Base-by-base conservation (phyloP, 2,329 filamentous ascomycete genomes). In the Myriosclerotinia duriaeana region DNA sequence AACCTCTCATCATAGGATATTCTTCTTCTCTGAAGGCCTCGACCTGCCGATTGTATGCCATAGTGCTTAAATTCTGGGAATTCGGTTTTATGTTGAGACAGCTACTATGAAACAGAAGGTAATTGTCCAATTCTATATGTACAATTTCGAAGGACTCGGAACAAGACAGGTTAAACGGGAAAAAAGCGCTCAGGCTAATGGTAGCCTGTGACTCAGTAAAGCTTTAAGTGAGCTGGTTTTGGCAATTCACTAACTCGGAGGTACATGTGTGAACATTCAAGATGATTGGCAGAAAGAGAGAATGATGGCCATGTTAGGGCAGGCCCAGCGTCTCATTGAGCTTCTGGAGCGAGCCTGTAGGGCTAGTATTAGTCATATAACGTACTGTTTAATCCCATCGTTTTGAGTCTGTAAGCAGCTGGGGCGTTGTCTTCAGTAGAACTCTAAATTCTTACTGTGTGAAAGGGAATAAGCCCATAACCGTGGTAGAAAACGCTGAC, bases 1-100 rank as follows among this genome's bases (percentile, higher is more conserved):
- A 72, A 88, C 89, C 87, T 78, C 83, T 79, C 55, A 91, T 79
- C 86, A 89, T 89, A 26, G 89, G 88, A 75, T 86, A 91, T 71
- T 91, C 87, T 26, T 74, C 74, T 15, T 81, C 77, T 67, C 88
- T 82, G 48, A 90, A 80, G 20, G 74, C 74, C 74, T 89, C 86
- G 20, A 91, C 81, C 20, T 77, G 78, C 64, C 77, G 75, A 75
- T 89, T 86, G 75, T 91, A 91, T 26, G 69, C 56, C 70, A 72
- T 72, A 14, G 42, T 62, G 52, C 17, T 20, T 20, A 50, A 20
- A 36, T 61, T 64, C 20, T 48, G 42, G 50, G 12, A 40, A 58
- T 48, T 59, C 26, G 17, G n/a, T 17, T 60, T 50, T 60, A 38
- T 50, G 38, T 38, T 38, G 12, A 60, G n/a, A 50, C 8, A 38